These are phyloP conservation scores for Globisporangium uncinulatum DNA, from an alignment of 352 stramenopile genomes.

Conservation along the genomic window DNA sequence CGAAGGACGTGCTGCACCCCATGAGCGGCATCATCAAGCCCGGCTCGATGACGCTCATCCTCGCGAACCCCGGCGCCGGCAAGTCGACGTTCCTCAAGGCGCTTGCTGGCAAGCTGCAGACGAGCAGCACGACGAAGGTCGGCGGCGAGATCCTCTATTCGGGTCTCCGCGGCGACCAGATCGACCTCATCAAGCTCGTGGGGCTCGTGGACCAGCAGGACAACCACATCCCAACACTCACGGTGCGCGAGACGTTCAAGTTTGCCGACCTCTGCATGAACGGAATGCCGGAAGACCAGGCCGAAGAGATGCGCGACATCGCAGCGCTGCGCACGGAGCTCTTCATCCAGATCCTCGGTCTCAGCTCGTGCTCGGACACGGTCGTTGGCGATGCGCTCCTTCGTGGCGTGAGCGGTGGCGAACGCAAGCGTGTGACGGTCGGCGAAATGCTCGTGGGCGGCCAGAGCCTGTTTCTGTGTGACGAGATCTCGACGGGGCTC, in stretches of 20 bases:
- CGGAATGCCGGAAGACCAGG: conserved; percentile 7
- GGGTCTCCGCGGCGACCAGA: conserved; percentile 33
- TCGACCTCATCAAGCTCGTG: conserved; percentile 51
- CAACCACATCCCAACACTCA: conserved; percentile 84
- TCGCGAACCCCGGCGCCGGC: conserved; percentile 58
- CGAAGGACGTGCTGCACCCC: conserved; percentile 40
- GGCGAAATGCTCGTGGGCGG: conserved; percentile 86
- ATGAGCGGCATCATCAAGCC: conserved; percentile 66
- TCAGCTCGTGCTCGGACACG: conserved; percentile 77
- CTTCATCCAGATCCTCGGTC: conserved; percentile 55
- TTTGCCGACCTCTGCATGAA: conserved; percentile 91
- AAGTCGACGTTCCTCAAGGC: conserved; percentile 67
- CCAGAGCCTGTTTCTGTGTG: conserved; percentile 65
- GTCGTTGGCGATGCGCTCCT: conserved; percentile 72
- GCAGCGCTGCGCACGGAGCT: conserved; percentile 45
- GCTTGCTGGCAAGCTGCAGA: conserved; percentile 38
- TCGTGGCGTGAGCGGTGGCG: conserved; percentile 82
- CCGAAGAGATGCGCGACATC: conserved; percentile 47
- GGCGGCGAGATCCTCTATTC: conserved; percentile 45
- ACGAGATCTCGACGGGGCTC: conserved; percentile 90
- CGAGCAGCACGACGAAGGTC: conserved; percentile 20
- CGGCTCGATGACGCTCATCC: conserved; percentile 48
- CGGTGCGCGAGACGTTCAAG: conserved; percentile 91
- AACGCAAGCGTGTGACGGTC: conserved; percentile 83
- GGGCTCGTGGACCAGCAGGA: conserved; percentile 72